These are phyloP conservation scores for Colletotrichum sp. DNA, from an alignment of 2,329 filamentous ascomycete genomes.

Conservation along the genomic window DNA sequence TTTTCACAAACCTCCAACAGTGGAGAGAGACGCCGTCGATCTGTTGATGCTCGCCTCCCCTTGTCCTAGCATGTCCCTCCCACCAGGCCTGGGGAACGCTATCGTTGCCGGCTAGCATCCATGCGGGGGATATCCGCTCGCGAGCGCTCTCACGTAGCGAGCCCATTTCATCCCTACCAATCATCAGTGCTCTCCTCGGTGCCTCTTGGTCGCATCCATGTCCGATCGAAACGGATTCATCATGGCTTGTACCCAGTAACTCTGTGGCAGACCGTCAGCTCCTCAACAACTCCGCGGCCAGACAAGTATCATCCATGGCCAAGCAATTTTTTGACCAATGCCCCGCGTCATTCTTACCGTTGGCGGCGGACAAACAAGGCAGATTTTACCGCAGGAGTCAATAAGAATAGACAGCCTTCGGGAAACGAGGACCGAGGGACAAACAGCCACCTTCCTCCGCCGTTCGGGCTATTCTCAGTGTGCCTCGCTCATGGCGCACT, in stretches of 20 bases:
- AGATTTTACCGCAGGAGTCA: not conserved
- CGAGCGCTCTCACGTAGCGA: not conserved
- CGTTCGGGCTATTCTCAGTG: slow-evolving; percentile 2
- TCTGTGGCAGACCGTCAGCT: not conserved
- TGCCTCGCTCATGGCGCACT: slow-evolving; percentile 16
- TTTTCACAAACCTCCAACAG: not conserved
- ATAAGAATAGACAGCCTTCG: not conserved
- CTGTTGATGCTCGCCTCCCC: slow-evolving; percentile 1
- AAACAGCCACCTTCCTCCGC: not conserved
- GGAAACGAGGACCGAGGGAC: slow-evolving; percentile 2
- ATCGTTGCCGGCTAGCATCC: slow-evolving; percentile 3
- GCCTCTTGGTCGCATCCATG: slow-evolving; percentile 13
- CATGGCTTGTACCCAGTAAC: not conserved
- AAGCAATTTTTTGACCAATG: not conserved
- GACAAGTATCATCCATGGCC: slow-evolving; percentile 15
- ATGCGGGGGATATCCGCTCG: slow-evolving; percentile 19
- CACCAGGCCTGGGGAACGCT: slow-evolving; percentile 10
- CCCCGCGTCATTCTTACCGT: not conserved
- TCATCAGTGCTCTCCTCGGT: not conserved
- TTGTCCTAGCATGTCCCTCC: slow-evolving; percentile 1
- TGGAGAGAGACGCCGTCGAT: slow-evolving; percentile 7
- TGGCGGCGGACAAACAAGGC: not conserved
- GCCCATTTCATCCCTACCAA: not conserved
- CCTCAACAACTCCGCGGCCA: not conserved
- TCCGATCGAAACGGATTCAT: slow-evolving; percentile 6